Base-by-base conservation (phyloP, 164 flowering plant genomes). In the Stephania cephalantha region DNA sequence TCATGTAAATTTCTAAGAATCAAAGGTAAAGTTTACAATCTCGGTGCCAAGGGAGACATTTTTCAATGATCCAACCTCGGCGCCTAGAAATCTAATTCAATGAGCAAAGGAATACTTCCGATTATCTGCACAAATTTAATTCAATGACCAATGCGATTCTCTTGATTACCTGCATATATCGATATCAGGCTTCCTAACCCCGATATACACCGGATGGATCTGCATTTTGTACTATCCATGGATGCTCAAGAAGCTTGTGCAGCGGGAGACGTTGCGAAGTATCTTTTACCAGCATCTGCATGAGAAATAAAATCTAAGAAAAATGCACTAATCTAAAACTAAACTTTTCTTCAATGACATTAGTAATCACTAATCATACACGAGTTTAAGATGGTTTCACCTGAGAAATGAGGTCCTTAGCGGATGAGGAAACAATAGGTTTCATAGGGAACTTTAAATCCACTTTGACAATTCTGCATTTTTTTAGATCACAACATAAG, bases 201-300 rank as follows among this genome's bases (percentile, higher is more conserved):
- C 82, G 86, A 71, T 88, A 95, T 61, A 91, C 75, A 13, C 98
- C 99, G 12, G 99, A 87, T 46, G 97, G 99, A 76, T 95, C 99
- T 73, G 99, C 99, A 82, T 93, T 89, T 71, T 95, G 99, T 42
- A 95, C 81, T 55, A 95, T 88, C 98, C 98, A 95, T 11, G 99
- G 97, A 83, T 95, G 99, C 86, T 92, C 98, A 11, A 95, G 91
- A 70, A 95, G 83, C 85, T 92, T 95, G 86, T 93, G 97, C 6
- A 95, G 81, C 2, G 97, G 97, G 68, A 95, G 81, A 22, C 99
- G 93, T 30, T 87, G 82, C 2, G 97, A 83, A 30, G 93, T 89
- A 73, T 95, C 97, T 83, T 88, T 95, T 25, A 95, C 93, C 31
- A 95, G 92, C 98, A 95, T 92, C 99, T 93, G 81, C 69, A 18